A percentile compares a stretch with the other conserved stretches of the same genome.
phyloP scores from a whole-genome alignment of 2,329 filamentous ascomycete species.

The Alternaria hordeiaustralica region DNA sequence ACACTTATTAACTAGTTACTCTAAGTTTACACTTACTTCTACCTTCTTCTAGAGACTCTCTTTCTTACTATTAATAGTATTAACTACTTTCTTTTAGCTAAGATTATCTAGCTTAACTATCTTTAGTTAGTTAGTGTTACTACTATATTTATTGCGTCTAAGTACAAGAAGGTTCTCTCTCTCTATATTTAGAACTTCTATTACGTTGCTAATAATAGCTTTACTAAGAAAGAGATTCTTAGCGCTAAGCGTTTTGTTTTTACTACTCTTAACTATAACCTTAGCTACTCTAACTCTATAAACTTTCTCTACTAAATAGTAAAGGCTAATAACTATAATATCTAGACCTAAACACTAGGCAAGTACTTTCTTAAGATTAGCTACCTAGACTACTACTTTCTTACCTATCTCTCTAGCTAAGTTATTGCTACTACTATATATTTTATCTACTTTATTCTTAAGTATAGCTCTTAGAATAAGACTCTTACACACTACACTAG shows the following conservation, averaged over 20 bases:
- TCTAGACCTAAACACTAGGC: constrained; percentile 93
- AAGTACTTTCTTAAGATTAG: constrained; percentile 99
- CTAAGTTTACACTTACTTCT: constrained; percentile 96
- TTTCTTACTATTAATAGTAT: constrained; percentile 98
- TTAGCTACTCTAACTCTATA: constrained; percentile 99
- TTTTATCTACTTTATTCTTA: constrained; percentile 85
- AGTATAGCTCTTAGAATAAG: constrained; percentile 89
- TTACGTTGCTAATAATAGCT: constrained; percentile 95
- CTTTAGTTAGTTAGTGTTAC: constrained; percentile 96
- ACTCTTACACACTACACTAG: constrained; percentile 90
- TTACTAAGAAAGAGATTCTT: constrained; percentile 91
- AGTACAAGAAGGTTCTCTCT: constrained; percentile 97
- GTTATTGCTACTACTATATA: constrained; percentile 95
- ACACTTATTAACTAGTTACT: constrained; percentile 98
- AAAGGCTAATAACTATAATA: constrained; percentile 99
- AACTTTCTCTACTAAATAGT: constrained; percentile 98
- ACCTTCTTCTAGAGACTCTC: constrained; percentile 93
- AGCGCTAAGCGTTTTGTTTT: constrained; percentile 97
- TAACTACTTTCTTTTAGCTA: constrained; percentile 93
- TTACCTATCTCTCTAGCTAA: constrained; percentile 86
- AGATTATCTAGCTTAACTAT: constrained; percentile 93
- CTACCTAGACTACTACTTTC: constrained; percentile 91
- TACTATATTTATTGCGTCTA: constrained; percentile 99
- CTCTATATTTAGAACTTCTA: constrained; percentile 97
- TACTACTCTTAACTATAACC: constrained; percentile 88